Percentiles rank a stretch among this genome's conserved stretches.
phyloP scores from a whole-genome alignment of 306 rosid species.

The Castanopsis chinensis region DNA sequence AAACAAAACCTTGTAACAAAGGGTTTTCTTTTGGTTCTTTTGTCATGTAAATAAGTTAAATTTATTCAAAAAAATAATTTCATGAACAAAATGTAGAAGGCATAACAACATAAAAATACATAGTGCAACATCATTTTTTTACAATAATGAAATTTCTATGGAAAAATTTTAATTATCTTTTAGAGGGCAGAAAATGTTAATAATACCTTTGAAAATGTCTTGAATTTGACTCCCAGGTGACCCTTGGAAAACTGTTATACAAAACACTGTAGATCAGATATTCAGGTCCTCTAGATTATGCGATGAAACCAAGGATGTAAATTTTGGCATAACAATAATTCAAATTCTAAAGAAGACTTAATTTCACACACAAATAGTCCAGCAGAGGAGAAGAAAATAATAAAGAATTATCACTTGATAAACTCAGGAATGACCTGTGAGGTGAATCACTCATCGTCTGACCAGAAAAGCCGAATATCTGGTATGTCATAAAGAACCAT shows the following conservation, averaged over 20 bases:
- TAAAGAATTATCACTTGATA: slow-evolving; percentile 17
- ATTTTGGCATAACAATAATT: background rate
- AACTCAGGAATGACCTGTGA: slow-evolving; percentile 62
- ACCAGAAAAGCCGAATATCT: slow-evolving; percentile 96
- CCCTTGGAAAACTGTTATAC: slow-evolving; percentile 68
- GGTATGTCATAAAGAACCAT: slow-evolving; percentile 98
- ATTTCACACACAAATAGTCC: slow-evolving; percentile 15
- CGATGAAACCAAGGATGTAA: background rate
- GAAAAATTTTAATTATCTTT: background rate
- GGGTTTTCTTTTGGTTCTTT: no score
- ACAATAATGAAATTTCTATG: background rate
- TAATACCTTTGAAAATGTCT: slow-evolving; percentile 89
- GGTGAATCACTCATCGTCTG: slow-evolving; percentile 86
- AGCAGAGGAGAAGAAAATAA: slow-evolving; percentile 7
- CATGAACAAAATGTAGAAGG: no score
- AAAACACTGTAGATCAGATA: slow-evolving; percentile 27
- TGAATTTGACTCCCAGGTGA: slow-evolving; percentile 79
- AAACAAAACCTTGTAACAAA: no score
- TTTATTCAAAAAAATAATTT: no score
- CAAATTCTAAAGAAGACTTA: no score
- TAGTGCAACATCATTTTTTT: background rate
- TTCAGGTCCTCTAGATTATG: background rate
- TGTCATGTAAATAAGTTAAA: no score
- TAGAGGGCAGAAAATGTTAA: background rate
- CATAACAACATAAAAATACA: background rate